Percentiles rank a stretch among this genome's conserved stretches.
phyloP scores from a whole-genome alignment of 345 rosid genomes.

The Balakata baccata region DNA sequence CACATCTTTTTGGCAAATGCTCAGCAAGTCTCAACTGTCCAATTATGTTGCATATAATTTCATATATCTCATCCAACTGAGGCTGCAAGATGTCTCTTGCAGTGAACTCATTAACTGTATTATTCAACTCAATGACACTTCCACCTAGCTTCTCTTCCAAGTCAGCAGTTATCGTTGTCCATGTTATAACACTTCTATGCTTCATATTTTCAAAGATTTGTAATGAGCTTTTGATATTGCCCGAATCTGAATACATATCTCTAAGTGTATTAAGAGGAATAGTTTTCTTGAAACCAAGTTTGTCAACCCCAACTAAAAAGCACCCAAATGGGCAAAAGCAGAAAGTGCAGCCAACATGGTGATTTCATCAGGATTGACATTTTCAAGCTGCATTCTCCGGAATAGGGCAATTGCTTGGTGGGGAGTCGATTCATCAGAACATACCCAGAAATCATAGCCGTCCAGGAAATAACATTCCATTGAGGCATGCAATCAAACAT shows the following conservation, averaged over 20 bases:
- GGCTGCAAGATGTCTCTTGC: constrained; percentile 52
- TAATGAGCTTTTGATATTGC: constrained; percentile 53
- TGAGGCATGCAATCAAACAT: constrained; percentile 55
- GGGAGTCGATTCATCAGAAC: constrained; percentile 44
- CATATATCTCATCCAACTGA: constrained; percentile 35
- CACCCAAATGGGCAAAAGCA: constrained; percentile 67
- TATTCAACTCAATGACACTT: constrained; percentile 58
- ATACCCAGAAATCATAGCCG: constrained; percentile 60
- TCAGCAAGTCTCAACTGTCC: constrained; percentile 32
- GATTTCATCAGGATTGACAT: constrained; percentile 64
- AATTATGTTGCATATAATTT: constrained; percentile 38
- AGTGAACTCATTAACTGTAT: constrained; percentile 46
- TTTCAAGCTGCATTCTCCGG: constrained; percentile 50
- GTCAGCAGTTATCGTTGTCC: constrained; percentile 72
- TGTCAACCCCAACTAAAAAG: constrained; percentile 47
- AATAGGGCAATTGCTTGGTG: constrained; percentile 52
- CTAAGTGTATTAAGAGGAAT: constrained; percentile 59
- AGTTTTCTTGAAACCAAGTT: constrained; percentile 33
- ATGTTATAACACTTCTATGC: constrained; percentile 50
- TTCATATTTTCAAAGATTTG: constrained; percentile 45
- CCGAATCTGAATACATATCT: constrained; percentile 73
- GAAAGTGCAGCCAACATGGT: constrained; percentile 60
- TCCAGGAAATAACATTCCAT: constrained; percentile 65
- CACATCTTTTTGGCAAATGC: constrained; percentile 16
- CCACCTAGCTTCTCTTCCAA: constrained; percentile 55